Base-by-base conservation (phyloP, 768 basidiomycete species). In the Pleurotus pulmonarius region DNA sequence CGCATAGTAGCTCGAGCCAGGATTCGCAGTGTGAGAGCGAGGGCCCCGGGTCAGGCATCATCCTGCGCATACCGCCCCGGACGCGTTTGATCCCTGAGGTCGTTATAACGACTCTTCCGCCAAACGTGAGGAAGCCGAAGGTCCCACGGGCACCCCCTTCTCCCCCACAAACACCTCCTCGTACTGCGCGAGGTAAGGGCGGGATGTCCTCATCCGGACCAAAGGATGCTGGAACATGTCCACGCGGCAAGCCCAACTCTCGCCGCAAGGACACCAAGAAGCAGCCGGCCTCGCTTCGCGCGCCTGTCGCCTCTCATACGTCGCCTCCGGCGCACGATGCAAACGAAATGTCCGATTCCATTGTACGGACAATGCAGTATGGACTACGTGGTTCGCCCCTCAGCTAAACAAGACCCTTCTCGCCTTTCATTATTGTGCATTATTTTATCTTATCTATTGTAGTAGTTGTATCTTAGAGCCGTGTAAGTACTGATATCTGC, bases 281-380 rank as follows among this genome's bases (percentile, higher is more conserved):
- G n/a, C 20, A 44, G 20, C 29, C 9, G 20, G 5, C 41, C 41
- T 44, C 41, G 15, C 20, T 13, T 16, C 41, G n/a, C 5, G 12
- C 41, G 8, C 41, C 20, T 22, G 41, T 16, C n/a, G 41, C 41
- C 11, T 5, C n/a, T 9, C n/a, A 44, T 44, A 15, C 46, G 22
- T 25, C 46, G 5, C 46, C 6, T 20, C 16, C 22, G 0, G 1
- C 5, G 8, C 15, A 26, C 22, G 7, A 15, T 24, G 46, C 58
- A 15, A 46, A 62, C 38, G 47, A 56, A 9, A 41, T 66, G 29
- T 61, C 63, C 9, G 38, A 57, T 34, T 56, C 60, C 12, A 62
- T 64, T 24, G 48, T 64, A 44, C 63, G 62, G 43, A 59, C 59
- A n/a, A 45, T 61, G 20, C 63, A 64, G 44, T 59, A 61, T 58